Conservation (phyloP, 345 rosid species). For the Populus alba region DNA sequence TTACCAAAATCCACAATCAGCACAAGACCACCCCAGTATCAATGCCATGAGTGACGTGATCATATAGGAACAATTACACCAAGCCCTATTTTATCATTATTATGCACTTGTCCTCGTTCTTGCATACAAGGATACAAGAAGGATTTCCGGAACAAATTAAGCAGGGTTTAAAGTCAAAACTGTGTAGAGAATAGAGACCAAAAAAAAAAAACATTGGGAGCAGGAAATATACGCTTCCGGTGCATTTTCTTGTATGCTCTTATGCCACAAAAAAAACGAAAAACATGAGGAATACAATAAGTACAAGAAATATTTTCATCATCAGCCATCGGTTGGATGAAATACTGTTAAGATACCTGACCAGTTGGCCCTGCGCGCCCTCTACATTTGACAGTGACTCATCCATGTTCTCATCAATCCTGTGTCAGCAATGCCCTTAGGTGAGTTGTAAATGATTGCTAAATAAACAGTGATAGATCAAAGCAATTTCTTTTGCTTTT, state of each 20-base stretch:
- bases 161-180: constrained; percentile 3
- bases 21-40: not conserved
- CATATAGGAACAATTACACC: not conserved
- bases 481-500: not conserved
- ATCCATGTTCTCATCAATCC: constrained; percentile 84
- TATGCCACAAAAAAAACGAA: constrained; percentile 80
- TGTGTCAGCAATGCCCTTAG: constrained; percentile 17
- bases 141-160: not conserved
- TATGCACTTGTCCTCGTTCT: not conserved
- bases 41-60: not conserved
- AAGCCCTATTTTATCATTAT: not conserved
- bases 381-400: constrained; percentile 67
- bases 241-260: constrained; percentile 12
- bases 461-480: not conserved
- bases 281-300: constrained; percentile 70
- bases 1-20: not conserved
- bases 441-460: not conserved
- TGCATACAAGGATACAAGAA: not conserved
- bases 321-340: constrained; percentile 81
- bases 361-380: constrained; percentile 71
- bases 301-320: constrained; percentile 75
- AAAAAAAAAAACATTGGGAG: not conserved
- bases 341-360: constrained; percentile 67
- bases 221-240: not conserved
- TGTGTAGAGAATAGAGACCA: constrained; percentile 8